Percentiles rank a stretch among this genome's conserved stretches.
phyloP scores from a whole-genome alignment of 73 alveolate species.

The Tetrahymena thermophila region DNA sequence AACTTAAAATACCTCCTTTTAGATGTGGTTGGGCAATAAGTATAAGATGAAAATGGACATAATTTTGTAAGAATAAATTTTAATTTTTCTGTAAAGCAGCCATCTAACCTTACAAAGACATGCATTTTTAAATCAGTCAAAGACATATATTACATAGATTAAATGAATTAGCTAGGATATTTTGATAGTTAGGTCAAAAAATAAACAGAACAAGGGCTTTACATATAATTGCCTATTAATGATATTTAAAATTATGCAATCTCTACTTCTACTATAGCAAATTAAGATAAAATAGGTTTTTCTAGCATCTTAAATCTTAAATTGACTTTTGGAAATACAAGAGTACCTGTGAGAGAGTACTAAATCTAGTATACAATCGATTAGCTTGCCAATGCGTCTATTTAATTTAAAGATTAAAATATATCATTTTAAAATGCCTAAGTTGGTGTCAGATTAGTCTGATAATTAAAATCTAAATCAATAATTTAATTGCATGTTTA shows the following conservation, averaged over 20 bases:
- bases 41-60: background rate
- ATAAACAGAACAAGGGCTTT: background rate
- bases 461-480: background rate
- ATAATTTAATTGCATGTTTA: too few species aligned
- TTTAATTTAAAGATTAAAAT: background rate
- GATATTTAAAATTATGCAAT: background rate
- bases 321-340: background rate
- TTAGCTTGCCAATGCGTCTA: background rate
- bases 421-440: background rate
- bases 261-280: background rate
- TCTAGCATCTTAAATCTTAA: background rate
- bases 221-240: background rate
- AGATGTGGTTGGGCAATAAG: background rate
- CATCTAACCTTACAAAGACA: background rate
- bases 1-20: background rate
- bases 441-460: background rate
- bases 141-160: background rate
- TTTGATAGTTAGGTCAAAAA: background rate
- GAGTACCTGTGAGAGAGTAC: background rate
- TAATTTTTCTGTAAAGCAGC: background rate
- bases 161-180: background rate
- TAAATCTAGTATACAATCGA: background rate
- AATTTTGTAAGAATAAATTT: background rate
- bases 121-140: background rate
- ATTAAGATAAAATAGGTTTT: background rate